A percentile compares a stretch with the other conserved stretches of the same genome.
Evolutionary conservation across 176 grass and related monocot genomes (phyloP).

Genomic region (Oryza longistaminata): DNA sequence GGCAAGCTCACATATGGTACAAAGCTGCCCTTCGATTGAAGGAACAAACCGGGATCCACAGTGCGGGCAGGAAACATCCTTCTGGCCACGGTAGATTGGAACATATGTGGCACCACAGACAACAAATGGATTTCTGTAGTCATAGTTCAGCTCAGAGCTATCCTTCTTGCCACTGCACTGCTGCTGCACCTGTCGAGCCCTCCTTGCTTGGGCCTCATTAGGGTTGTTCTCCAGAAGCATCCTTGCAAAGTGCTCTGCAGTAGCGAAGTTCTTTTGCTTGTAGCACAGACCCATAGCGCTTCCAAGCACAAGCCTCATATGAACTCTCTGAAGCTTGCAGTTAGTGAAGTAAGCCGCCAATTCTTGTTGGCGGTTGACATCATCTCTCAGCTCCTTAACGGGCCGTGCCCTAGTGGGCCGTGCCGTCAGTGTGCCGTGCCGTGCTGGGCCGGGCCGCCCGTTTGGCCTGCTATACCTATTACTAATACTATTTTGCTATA

Average conservation of each 20-base stretch:
- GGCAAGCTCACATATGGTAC: slow-evolving; percentile 79
- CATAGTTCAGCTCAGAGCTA: slow-evolving; percentile 58
- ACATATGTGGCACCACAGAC: slow-evolving; percentile 76
- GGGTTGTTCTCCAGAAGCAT: slow-evolving; percentile 83
- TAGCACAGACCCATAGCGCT: slow-evolving; percentile 76
- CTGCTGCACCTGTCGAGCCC: slow-evolving; percentile 66
- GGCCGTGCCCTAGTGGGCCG: no score
- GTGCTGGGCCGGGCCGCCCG: no score
- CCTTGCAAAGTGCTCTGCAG: slow-evolving; percentile 66
- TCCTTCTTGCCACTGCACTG: slow-evolving; percentile 50
- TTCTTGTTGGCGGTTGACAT: slow-evolving; percentile 60
- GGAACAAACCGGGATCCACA: slow-evolving; percentile 68
- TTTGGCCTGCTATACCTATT: no score
- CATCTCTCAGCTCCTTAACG: slow-evolving; percentile 69
- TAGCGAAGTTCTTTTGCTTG: slow-evolving; percentile 60
- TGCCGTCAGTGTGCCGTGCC: no score
- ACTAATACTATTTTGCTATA: no score
- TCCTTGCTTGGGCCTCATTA: slow-evolving; percentile 64
- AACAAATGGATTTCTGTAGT: slow-evolving; percentile 86
- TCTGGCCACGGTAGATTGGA: slow-evolving; percentile 89
- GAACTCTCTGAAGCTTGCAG: slow-evolving; percentile 85
- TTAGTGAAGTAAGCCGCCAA: slow-evolving; percentile 87
- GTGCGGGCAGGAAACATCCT: slow-evolving; percentile 77
- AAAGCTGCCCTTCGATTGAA: slow-evolving; percentile 59
- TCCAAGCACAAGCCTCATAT: slow-evolving; percentile 68